A percentile compares a stretch with the other conserved stretches of the same genome.
phyloP scores from a whole-genome alignment of 1,139 yeast genomes.

The Yamadazyma oceani region DNA sequence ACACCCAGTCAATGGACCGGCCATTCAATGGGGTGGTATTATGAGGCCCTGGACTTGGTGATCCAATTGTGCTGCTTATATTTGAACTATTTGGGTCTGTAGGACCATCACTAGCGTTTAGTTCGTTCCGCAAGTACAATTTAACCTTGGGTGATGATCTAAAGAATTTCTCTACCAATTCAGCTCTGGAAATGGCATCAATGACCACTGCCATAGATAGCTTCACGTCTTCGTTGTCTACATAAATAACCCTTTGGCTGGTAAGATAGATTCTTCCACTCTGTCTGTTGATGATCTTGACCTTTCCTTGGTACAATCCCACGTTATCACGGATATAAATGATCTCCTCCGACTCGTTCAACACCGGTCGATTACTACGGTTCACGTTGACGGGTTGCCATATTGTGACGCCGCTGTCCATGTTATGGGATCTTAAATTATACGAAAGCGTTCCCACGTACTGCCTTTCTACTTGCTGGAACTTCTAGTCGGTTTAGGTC shows the following conservation, averaged over 20 bases:
- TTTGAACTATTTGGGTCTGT: too few relatives aligned
- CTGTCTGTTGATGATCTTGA: constrained; percentile 63
- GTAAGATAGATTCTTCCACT: constrained; percentile 80
- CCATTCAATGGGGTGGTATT: constrained; percentile 79
- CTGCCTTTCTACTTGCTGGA: too few relatives aligned
- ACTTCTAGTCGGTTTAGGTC: too few relatives aligned
- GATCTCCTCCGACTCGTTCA: constrained; percentile 40
- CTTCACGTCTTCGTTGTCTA: constrained; percentile 51
- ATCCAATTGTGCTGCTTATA: too few relatives aligned
- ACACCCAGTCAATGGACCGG: constrained; percentile 61
- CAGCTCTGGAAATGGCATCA: constrained; percentile 20
- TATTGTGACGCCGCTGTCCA: constrained; percentile 15
- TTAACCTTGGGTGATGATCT: constrained; percentile 78
- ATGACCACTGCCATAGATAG: constrained; percentile 54
- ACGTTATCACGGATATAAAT: constrained; percentile 52
- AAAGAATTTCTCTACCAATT: constrained; percentile 60
- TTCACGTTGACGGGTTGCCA: constrained; percentile 45
- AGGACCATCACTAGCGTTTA: not conserved
- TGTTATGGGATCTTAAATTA: not conserved
- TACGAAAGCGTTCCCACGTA: not conserved
- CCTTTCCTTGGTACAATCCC: constrained; percentile 71
- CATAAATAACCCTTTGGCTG: constrained; percentile 66
- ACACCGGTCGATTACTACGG: constrained; percentile 48
- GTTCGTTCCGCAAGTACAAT: constrained; percentile 23
- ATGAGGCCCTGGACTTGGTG: constrained; percentile 20